Evolutionary conservation across 2,329 filamentous ascomycete genomes (phyloP), one percentile per base, ranked within the genome.

Genomic region (Curvularia lunata): DNA sequence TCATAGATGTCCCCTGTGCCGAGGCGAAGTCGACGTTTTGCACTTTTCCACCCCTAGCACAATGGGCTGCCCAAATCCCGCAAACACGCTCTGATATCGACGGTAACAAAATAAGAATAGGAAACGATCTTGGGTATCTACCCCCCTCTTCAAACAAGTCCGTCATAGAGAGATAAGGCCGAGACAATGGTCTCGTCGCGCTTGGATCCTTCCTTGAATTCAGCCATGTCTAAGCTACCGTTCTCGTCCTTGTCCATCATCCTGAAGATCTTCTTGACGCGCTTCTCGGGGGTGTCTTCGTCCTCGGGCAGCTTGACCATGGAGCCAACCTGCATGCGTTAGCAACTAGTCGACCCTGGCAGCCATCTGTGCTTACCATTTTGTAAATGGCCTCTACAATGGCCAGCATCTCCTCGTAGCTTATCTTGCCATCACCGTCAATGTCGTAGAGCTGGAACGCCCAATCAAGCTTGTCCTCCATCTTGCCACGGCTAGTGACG

Each of bases 201-300:
- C 84, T 98, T 97, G 82, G 92, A 97, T 68, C 95, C 95, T 81
- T 99, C 95, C 82, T 98, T 98, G 84, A 99, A 99, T 78, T 99
- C 95, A 61, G 93, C 90, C 85, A 97, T 94, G 77, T 98, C 94
- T 70, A 99, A 82, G 74, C 91, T 96, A 69, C 94, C 95, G 76
- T 98, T 98, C 82, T 98, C 94, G 77, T 99, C 95, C 85, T 99
- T 99, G 84, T 99, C 95, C 95, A 99, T 99, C 95, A 98, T 98
- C 73, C 90, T 86, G 84, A 99, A 99, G 78, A 99, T 98, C 84
- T 99, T 99, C 79, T 85, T 88, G 63, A 99, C 95, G 64, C 95
- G 90, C 84, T 99, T 99, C 84, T 98, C 94, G 18, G 95, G 95
- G 56, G 95, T 99, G 80, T 99, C 94, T 82, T 99, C 95, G 80